phyloP scores from a whole-genome alignment of 2,329 filamentous ascomycete species.

The Arthrobotrys entomopaga region DNA sequence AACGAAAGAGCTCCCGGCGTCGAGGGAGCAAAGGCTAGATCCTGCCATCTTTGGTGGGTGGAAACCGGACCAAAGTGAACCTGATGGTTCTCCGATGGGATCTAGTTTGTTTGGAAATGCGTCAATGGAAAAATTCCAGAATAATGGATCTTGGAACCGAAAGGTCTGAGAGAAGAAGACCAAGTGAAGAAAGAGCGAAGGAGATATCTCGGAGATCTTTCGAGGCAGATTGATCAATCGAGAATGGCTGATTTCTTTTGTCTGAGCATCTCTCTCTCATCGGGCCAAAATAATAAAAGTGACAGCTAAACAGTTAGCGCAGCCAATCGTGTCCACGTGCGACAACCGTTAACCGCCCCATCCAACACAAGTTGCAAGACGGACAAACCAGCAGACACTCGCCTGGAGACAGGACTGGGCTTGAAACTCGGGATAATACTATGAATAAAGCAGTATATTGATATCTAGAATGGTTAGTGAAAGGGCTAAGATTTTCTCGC shows the following conservation, averaged over 20 bases:
- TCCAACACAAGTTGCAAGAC: neutral
- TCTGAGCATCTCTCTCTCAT: too few species aligned
- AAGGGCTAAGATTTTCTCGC: too few species aligned
- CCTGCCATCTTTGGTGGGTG: slow-evolving; percentile 32
- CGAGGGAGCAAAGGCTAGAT: slow-evolving; percentile 19
- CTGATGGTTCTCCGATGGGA: neutral
- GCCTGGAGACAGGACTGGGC: too few species aligned
- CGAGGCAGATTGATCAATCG: too few species aligned
- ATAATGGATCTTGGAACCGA: too few species aligned
- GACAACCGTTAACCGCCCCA: neutral
- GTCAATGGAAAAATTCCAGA: slow-evolving; percentile 3
- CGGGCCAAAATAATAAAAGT: too few species aligned
- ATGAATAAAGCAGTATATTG: too few species aligned
- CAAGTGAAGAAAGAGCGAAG: neutral
- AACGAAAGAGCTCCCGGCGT: slow-evolving; percentile 38
- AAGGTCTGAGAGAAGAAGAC: neutral
- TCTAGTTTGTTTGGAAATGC: slow-evolving; percentile 1
- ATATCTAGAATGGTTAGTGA: too few species aligned
- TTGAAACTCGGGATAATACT: too few species aligned
- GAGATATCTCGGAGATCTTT: neutral
- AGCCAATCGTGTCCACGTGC: too few species aligned
- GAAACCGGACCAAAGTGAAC: neutral
- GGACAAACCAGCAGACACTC: neutral
- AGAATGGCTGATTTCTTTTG: too few species aligned
- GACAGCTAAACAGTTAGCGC: too few species aligned